These are phyloP conservation scores for Kernera saxatilis DNA, from an alignment of 345 rosid species.

Conservation along the genomic window DNA sequence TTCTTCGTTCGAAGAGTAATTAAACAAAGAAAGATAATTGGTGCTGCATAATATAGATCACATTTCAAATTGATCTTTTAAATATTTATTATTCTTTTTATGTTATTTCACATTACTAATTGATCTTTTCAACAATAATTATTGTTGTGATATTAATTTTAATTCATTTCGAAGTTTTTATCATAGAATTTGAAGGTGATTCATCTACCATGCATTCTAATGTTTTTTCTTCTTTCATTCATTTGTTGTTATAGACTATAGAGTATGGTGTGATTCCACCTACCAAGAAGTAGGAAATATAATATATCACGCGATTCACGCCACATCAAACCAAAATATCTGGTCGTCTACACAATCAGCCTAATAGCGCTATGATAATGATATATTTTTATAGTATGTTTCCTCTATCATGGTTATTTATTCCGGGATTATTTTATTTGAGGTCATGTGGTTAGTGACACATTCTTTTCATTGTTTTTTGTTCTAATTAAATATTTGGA, in stretches of 20 bases:
- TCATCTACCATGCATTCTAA: slow-evolving; percentile 11
- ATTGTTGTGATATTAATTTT: neutral
- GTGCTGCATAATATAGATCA: too few species aligned
- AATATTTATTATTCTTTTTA: too few species aligned
- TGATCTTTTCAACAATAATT: neutral
- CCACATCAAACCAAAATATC: neutral
- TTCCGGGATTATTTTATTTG: neutral
- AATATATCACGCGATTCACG: neutral
- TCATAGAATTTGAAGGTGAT: neutral
- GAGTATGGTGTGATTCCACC: slow-evolving; percentile 8
- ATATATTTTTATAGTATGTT: neutral
- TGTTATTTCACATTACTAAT: neutral
- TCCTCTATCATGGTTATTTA: neutral
- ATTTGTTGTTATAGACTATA: neutral
- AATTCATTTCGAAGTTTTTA: neutral
- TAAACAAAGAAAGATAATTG: neutral
- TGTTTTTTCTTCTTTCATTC: neutral
- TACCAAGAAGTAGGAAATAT: neutral
- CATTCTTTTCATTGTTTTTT: neutral
- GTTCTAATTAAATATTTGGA: neutral
- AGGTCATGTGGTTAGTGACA: slow-evolving; percentile 6
- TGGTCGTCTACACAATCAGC: neutral
- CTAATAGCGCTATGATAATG: neutral
- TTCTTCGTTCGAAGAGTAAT: neutral
- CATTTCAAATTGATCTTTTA: too few species aligned